Base-by-base conservation (phyloP, 345 rosid genomes). In the Salix purpurea region DNA sequence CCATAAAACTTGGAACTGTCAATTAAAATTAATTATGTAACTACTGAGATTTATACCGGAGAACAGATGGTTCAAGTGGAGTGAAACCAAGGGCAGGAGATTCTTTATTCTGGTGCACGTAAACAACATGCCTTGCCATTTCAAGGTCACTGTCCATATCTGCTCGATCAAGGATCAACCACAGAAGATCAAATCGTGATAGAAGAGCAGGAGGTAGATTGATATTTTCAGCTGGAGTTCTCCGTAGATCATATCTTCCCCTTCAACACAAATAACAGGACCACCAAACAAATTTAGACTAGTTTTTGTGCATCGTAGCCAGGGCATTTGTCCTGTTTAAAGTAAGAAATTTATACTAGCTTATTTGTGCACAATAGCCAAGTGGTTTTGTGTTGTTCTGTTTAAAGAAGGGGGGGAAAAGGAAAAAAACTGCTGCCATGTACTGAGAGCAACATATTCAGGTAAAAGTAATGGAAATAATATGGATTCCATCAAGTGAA, bases 71-170 rank as follows among this genome's bases (percentile, higher is more conserved):
- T 64, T 96, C 95, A 67, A 93, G 97, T 2, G 97, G 97, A 75
- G 90, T 83, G 68, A 93, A 93, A 72, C 98, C 99, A 82, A 96
- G 96, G 23, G 98, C 91, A 28, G 94, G 99, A 76, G 97, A 94
- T 81, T 93, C 96, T 83, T 76, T 85, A 58, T 91, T 89, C 85
- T 93, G 97, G 73, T 96, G 99, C 77, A 96, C 98, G 77, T 89
- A 87, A 74, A 93, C 93, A 81, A 96, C 91, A 66, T 93, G 99
- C 89, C 94, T 90, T 52, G 99, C 98, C 86, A 93, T 52, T 85
- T 93, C 99, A 81, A 92, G 98, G 83, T 96, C 98, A 71, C 85
- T 87, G 79, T 91, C 99, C 99, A 93, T 92, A 66, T 96, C 99
- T 69, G 98, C 98, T 79, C 94, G 89, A 85, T 96, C 99, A 72